Conservation (phyloP, 768 basidiomycete species). For the Gautieria morchelliformis region DNA sequence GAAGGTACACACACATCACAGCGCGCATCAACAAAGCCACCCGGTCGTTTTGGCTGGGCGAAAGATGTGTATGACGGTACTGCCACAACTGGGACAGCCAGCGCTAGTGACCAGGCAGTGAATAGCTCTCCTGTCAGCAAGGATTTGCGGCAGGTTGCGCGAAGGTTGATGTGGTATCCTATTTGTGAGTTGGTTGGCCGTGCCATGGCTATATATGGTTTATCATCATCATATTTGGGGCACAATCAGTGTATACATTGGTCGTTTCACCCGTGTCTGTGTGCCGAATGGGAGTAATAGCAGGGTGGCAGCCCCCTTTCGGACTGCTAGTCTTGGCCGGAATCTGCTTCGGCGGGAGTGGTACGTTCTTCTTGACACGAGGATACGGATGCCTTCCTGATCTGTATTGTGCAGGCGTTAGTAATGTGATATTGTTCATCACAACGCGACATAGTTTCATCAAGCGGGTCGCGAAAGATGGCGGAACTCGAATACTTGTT, state of each 20-base stretch:
- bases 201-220: neutral
- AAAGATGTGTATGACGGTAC: neutral
- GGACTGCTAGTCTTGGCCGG: conserved; percentile 1
- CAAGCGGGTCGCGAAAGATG: neutral
- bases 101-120: neutral
- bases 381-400: neutral
- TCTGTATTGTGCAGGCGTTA: neutral
- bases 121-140: neutral
- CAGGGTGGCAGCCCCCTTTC: conserved; percentile 2
- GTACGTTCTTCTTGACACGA: neutral
- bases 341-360: neutral
- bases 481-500: neutral
- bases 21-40: neutral
- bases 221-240: neutral
- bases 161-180: conserved; percentile 8
- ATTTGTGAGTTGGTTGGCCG: neutral
- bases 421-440: conserved; percentile 3
- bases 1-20: neutral
- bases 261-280: conserved; percentile 3
- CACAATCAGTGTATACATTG: neutral
- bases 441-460: conserved; percentile 4
- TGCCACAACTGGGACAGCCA: neutral
- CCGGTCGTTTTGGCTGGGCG: conserved; percentile 4
- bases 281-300: conserved; percentile 5
- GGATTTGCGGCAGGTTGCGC: conserved; percentile 1